These are phyloP conservation scores for Penicillium macrosclerotiorum DNA, from an alignment of 495 filamentous ascomycete genomes.

Conservation along the genomic window DNA sequence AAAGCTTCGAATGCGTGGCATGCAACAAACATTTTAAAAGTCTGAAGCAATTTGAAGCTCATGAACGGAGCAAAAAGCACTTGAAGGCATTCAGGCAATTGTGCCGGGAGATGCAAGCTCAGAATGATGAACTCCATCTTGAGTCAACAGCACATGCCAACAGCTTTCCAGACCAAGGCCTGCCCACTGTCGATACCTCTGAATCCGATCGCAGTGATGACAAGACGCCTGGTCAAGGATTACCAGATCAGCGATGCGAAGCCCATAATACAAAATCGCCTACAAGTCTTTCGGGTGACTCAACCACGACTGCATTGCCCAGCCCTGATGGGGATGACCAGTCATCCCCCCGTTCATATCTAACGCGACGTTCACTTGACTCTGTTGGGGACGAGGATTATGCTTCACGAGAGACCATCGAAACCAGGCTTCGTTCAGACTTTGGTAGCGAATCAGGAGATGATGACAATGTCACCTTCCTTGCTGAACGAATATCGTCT, in stretches of 20 bases:
- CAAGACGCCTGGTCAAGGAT: no score
- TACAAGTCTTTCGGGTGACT: not conserved
- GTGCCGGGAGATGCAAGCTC: conserved; percentile 74
- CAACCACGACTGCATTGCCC: not conserved
- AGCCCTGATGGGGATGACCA: not conserved
- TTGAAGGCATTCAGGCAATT: conserved; percentile 78
- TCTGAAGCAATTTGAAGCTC: conserved; percentile 85
- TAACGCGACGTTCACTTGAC: not conserved
- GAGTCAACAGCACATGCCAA: not conserved
- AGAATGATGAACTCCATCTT: conserved; percentile 54
- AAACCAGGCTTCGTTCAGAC: conserved; percentile 26
- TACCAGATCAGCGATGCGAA: not conserved
- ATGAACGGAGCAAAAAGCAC: conserved; percentile 97
- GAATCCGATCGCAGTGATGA: no score
- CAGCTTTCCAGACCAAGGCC: not conserved
- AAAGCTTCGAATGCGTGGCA: conserved; percentile 82
- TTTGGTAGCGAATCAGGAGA: conserved; percentile 1
- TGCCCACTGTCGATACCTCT: no score
- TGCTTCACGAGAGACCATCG: conserved; percentile 41
- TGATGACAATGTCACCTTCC: conserved; percentile 11
- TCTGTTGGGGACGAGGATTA: conserved; percentile 43
- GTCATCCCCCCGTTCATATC: not conserved
- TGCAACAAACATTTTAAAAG: conserved; percentile 94
- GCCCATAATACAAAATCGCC: not conserved
- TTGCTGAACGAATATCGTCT: conserved; percentile 25